Percentiles rank a stretch among this genome's conserved stretches.
Conservation (phyloP, 148 eudicot species). For the Dysphania ambrosioides region DNA sequence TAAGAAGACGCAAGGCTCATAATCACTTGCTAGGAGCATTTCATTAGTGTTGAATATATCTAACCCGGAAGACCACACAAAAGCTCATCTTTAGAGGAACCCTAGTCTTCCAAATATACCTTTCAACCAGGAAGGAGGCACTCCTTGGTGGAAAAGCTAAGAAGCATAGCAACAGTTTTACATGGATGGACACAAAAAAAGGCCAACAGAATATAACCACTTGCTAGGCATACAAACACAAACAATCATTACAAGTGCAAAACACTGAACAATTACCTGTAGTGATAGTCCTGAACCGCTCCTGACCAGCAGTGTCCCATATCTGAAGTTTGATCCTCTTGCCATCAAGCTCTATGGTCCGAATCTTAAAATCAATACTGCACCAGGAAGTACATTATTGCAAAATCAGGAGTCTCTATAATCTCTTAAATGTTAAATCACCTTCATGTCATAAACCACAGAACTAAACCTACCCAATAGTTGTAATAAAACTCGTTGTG, state of each 20-base stretch:
- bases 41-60: too few species aligned
- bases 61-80: too few species aligned
- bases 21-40: too few species aligned
- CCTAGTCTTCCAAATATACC: too few species aligned
- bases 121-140: too few species aligned
- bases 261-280: conserved; percentile 43
- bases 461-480: conserved; percentile 61
- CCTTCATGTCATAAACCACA: background rate
- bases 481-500: conserved; percentile 91
- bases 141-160: too few species aligned
- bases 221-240: background rate
- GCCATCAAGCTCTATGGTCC: conserved; percentile 87
- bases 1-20: too few species aligned
- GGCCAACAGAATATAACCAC: background rate
- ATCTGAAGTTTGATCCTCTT: conserved; percentile 84
- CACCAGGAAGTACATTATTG: background rate
- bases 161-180: too few species aligned
- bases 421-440: background rate
- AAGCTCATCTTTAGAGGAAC: too few species aligned
- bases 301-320: conserved; percentile 95
- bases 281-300: conserved; percentile 77
- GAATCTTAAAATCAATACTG: conserved; percentile 85
- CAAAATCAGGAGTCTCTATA: background rate
- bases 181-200: background rate
- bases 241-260: background rate